phyloP scores from a whole-genome alignment of 768 basidiomycete species.

The Trametes cingulata region DNA sequence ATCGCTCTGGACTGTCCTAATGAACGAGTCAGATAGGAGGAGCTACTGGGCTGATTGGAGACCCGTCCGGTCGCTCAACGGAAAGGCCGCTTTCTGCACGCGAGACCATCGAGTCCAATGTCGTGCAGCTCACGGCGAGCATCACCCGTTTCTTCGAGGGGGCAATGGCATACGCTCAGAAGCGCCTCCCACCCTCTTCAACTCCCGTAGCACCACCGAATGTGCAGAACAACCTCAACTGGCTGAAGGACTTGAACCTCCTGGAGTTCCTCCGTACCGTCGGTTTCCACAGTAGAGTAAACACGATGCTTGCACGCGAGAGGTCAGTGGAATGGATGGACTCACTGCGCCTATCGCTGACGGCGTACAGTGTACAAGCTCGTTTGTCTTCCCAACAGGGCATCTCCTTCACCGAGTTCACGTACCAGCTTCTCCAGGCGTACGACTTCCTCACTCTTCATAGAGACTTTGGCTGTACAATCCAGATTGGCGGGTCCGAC shows the following conservation, averaged over 20 bases:
- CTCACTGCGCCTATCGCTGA: no score
- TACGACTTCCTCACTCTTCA: constrained; percentile 89
- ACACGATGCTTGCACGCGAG: constrained; percentile 87
- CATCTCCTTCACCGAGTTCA: constrained; percentile 98
- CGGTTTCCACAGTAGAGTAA: constrained; percentile 80
- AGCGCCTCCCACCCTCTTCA: constrained; percentile 28
- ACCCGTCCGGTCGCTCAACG: constrained; percentile 86
- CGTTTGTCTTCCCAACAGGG: constrained; percentile 80
- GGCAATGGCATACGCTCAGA: constrained; percentile 60
- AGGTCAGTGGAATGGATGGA: no score
- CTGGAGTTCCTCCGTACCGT: constrained; percentile 83
- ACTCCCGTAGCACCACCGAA: constrained; percentile 31
- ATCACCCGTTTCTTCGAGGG: constrained; percentile 73
- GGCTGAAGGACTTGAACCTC: constrained; percentile 73
- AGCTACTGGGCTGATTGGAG: constrained; percentile 94
- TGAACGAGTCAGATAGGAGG: constrained; percentile 78
- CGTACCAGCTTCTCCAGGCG: constrained; percentile 95
- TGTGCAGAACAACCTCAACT: constrained; percentile 70
- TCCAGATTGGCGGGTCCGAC: constrained; percentile 96
- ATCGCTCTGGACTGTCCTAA: neutral
- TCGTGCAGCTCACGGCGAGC: constrained; percentile 57
- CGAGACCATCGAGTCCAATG: constrained; percentile 65
- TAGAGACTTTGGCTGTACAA: constrained; percentile 62
- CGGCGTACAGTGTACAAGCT: constrained; percentile 65
- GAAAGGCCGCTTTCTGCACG: constrained; percentile 74